These are phyloP conservation scores for Cladorrhinum sp. DNA, from an alignment of 2,329 filamentous ascomycete genomes.

Conservation along the genomic window DNA sequence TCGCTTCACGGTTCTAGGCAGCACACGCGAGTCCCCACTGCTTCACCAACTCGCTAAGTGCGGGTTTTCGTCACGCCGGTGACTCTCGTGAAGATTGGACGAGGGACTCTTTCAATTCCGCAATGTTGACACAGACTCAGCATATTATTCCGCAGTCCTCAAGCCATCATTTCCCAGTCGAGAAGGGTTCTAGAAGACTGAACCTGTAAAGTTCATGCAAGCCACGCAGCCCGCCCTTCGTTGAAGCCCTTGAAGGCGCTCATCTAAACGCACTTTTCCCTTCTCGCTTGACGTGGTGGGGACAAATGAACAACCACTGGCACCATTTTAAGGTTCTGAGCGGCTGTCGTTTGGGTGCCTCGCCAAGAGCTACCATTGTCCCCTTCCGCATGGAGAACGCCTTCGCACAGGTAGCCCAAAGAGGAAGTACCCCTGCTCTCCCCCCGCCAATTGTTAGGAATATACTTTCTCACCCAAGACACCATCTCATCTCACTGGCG, in stretches of 20 bases:
- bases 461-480: constrained; percentile 8
- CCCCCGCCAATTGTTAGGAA: constrained; percentile 13
- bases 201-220: neutral
- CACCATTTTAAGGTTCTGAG: constrained; percentile 20
- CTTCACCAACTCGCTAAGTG: neutral
- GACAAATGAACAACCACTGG: constrained; percentile 11
- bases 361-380: constrained; percentile 19
- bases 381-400: constrained; percentile 11
- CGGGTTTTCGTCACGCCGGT: neutral
- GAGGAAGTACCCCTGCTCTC: constrained; percentile 24
- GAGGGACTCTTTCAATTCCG: no score
- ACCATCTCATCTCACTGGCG: neutral
- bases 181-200: constrained; percentile 14
- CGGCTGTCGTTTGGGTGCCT: constrained; percentile 18
- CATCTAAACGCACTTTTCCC: neutral
- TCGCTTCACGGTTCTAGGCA: neutral
- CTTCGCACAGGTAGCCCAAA: constrained; percentile 29
- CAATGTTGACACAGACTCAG: neutral
- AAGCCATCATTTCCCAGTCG: neutral
- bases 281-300: constrained; percentile 6
- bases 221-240: constrained; percentile 3
- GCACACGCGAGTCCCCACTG: neutral
- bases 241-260: neutral
- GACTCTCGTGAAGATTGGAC: neutral
- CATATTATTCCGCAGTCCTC: neutral